Evolutionary conservation across 1,139 yeast genomes (phyloP), one percentile per base, ranked within the genome.

Genomic region (Hyphopichia khmerensis): DNA sequence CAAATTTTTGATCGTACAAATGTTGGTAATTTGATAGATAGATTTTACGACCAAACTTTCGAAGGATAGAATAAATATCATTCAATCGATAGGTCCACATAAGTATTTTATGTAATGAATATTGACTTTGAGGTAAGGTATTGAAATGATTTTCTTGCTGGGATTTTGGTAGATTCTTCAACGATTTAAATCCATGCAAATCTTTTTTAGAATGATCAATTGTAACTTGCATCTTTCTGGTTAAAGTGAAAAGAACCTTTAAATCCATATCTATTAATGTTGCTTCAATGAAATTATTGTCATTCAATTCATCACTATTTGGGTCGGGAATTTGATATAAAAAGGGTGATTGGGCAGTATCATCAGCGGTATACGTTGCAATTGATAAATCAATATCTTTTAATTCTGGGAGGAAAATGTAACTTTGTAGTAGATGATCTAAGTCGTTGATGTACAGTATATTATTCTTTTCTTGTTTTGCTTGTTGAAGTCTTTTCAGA

Each of bases 21-120:
- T 70, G 76, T 15, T 63, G 63, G 34, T 60, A 53, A 45, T 70
- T 69, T 2, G 79, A 68, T n/a, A 72, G 50, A 48, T 69, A 75
- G 3, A 69, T 53, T 35, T 69, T 72, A 44, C 79, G 60, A 0
- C 79, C 79, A 43, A 74, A 59, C 40, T 66, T 65, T 36, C 82
- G 60, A 16, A 75, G 49, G 1, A 72, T 60, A 9, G 72, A 57
- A 49, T 77, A 77, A 24, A 77, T 48, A 40, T 78, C 83, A 43
- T 76, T 72, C 21, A 77, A 52, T 42, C 79, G 61, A 34, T 75
- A 53, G 2, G 76, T 69, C 38, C 71, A 53, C 15, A 80, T 66
- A 47, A 78, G 68, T 6, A 79, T 61, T 46, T 75, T 65, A 51
- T 81, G 86, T 42, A 79, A 56, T 0, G 80, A 63, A 49, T 64